Conservation (phyloP, 805 yeast species). For the Candida suzukii region DNA sequence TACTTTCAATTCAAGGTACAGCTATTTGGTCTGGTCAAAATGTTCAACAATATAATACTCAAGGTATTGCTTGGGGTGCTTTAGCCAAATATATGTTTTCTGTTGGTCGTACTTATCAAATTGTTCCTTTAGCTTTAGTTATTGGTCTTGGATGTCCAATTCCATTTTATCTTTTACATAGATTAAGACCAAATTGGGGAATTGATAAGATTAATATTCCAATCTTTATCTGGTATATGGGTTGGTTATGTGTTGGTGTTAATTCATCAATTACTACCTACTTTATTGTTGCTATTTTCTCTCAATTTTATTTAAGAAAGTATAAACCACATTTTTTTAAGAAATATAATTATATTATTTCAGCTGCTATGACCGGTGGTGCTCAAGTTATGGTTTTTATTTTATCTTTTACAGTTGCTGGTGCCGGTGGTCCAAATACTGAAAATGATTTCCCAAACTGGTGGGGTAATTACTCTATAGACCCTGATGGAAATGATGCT, state of each 20-base stretch:
- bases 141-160: slow-evolving; percentile 22
- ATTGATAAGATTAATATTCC: slow-evolving; percentile 18
- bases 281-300: slow-evolving; percentile 20
- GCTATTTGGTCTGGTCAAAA: slow-evolving; percentile 30
- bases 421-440: slow-evolving; percentile 23
- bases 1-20: slow-evolving; percentile 21
- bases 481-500: slow-evolving; percentile 2
- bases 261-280: slow-evolving; percentile 24
- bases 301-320: slow-evolving; percentile 19
- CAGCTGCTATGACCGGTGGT: slow-evolving; percentile 47
- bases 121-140: slow-evolving; percentile 22
- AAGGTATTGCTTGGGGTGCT: slow-evolving; percentile 28
- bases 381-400: slow-evolving; percentile 25
- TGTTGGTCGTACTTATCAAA: slow-evolving; percentile 21
- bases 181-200: slow-evolving; percentile 23
- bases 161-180: slow-evolving; percentile 22
- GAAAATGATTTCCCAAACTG: slow-evolving; percentile 21
- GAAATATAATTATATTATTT: slow-evolving; percentile 42
- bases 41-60: slow-evolving; percentile 28
- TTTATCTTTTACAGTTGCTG: slow-evolving; percentile 25
- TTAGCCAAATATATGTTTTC: slow-evolving; percentile 25
- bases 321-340: slow-evolving; percentile 21
- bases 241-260: slow-evolving; percentile 26
- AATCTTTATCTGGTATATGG: slow-evolving; percentile 24
- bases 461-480: slow-evolving; percentile 22